phyloP scores from a whole-genome alignment of 306 rosid genomes.

The Dalbergia cultrata region DNA sequence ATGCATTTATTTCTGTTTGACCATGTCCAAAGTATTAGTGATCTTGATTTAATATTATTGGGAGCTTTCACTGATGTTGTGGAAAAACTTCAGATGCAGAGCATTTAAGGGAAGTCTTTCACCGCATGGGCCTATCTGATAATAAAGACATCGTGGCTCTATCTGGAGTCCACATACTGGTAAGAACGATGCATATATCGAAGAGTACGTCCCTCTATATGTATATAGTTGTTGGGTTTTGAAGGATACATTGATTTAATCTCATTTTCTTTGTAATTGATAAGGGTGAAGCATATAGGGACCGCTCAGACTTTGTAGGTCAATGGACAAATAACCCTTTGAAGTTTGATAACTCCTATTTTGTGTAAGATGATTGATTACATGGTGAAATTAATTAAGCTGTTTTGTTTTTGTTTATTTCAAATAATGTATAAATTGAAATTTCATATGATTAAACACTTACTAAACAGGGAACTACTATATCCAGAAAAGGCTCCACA shows the following conservation, averaged over 20 bases:
- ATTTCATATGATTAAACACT: not conserved
- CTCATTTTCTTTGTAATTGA: conserved; percentile 25
- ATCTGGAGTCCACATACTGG: conserved; percentile 96
- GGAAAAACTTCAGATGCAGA: conserved; percentile 60
- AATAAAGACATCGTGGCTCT: conserved; percentile 86
- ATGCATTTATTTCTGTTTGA: not conserved
- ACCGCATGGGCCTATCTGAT: conserved; percentile 79
- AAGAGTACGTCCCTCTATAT: not conserved
- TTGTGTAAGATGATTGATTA: conserved; percentile 55
- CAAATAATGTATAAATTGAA: not conserved
- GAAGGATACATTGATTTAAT: conserved; percentile 7
- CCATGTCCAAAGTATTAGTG: not conserved
- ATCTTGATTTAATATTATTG: not conserved
- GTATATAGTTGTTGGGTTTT: not conserved
- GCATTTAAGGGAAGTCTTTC: conserved; percentile 74
- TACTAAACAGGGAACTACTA: conserved; percentile 69
- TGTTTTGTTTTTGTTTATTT: not conserved
- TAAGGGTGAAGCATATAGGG: conserved; percentile 81
- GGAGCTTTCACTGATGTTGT: conserved; percentile 1
- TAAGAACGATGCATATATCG: conserved; percentile 22
- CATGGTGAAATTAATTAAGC: not conserved
- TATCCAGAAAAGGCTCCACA: conserved; percentile 45
- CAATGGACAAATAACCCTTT: conserved; percentile 76
- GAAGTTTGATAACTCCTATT: conserved; percentile 85
- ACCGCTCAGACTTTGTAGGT: conserved; percentile 86